These are phyloP conservation scores for Rhodamnia argentea DNA, from an alignment of 345 rosid genomes.

Conservation along the genomic window DNA sequence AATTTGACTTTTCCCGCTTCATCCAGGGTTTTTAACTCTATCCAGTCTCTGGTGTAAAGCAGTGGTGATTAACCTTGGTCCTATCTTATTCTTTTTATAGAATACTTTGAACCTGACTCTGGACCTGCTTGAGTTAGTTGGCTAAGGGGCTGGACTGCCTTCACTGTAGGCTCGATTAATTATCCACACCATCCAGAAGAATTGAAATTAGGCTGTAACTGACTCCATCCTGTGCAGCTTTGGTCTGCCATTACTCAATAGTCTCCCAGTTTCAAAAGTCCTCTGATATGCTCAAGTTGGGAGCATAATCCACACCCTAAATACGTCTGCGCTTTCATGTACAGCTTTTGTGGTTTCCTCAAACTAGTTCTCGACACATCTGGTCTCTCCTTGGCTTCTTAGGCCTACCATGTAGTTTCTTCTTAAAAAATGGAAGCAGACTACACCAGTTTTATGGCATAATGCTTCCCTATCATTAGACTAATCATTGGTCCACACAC, in stretches of 20 bases:
- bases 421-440: background rate
- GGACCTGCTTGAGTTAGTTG: background rate
- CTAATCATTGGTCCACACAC: background rate
- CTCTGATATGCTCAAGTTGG: background rate
- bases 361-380: background rate
- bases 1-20: constrained; percentile 66
- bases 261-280: background rate
- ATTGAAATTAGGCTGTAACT: background rate
- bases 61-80: background rate
- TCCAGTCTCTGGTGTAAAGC: constrained; percentile 62
- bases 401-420: background rate
- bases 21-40: constrained; percentile 55
- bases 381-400: background rate
- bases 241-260: background rate
- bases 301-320: background rate
- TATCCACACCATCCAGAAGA: background rate
- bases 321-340: background rate
- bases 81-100: background rate
- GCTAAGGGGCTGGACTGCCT: background rate
- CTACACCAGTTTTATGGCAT: background rate
- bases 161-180: background rate
- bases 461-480: background rate
- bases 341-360: background rate
- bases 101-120: background rate
- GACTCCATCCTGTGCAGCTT: background rate